phyloP scores from a whole-genome alignment of 371 early-diverging fungal species.

The Mucor lusitanicus region DNA sequence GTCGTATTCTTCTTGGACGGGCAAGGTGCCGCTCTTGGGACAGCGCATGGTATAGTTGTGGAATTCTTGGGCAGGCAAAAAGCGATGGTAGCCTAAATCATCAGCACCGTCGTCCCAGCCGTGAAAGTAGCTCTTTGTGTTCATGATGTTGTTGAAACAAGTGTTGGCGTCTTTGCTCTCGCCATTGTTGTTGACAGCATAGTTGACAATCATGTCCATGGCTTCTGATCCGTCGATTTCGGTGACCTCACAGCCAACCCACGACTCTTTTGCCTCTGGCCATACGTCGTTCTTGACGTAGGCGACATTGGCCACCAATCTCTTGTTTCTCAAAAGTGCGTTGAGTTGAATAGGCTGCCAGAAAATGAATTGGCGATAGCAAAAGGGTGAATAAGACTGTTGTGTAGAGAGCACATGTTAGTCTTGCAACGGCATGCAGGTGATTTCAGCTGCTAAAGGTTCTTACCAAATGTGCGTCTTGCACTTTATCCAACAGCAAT shows the following conservation, averaged over 20 bases:
- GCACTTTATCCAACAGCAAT: slow-evolving; percentile 49
- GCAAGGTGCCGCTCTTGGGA: slow-evolving; percentile 40
- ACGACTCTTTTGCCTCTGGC: slow-evolving; percentile 47
- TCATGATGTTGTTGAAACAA: slow-evolving; percentile 56
- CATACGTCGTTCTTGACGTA: slow-evolving; percentile 53
- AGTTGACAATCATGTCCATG: slow-evolving; percentile 53
- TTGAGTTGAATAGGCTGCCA: slow-evolving; percentile 59
- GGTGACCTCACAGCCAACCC: slow-evolving; percentile 53
- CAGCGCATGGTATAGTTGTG: slow-evolving; percentile 51
- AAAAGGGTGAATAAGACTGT: slow-evolving; percentile 51
- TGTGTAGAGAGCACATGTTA: not conserved
- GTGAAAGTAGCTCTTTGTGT: slow-evolving; percentile 55
- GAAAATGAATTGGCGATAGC: slow-evolving; percentile 54
- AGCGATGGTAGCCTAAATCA: slow-evolving; percentile 57
- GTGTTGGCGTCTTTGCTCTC: slow-evolving; percentile 58
- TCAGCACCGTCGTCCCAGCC: slow-evolving; percentile 61
- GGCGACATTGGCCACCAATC: slow-evolving; percentile 49
- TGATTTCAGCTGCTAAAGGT: not conserved
- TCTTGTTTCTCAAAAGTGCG: slow-evolving; percentile 39
- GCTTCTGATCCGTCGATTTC: slow-evolving; percentile 50
- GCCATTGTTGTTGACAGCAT: slow-evolving; percentile 58
- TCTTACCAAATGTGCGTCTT: slow-evolving; percentile 52
- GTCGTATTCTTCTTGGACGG: slow-evolving; percentile 45
- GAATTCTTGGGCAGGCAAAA: slow-evolving; percentile 52
- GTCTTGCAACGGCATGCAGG: not conserved